Conservation (phyloP, 2,329 filamentous ascomycete genomes). For the Esteya vermicola region DNA sequence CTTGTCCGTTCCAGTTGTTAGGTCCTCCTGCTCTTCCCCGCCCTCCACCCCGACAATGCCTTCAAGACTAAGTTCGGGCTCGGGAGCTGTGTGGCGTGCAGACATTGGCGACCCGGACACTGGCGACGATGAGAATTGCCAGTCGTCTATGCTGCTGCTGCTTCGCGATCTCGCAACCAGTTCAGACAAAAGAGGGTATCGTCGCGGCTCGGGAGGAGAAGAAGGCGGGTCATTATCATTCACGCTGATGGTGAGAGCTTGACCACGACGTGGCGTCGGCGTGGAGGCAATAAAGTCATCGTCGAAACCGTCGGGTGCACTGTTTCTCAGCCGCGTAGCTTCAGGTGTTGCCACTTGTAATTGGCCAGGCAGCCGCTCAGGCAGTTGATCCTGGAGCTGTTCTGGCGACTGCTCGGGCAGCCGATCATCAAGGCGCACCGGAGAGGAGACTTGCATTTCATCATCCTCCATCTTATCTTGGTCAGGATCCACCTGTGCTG, state of each 20-base stretch:
- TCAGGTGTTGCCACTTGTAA: slow-evolving; percentile 31
- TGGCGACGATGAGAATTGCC: slow-evolving; percentile 43
- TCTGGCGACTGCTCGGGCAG: too few species aligned
- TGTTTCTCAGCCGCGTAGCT: slow-evolving; percentile 9
- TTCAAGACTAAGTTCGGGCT: slow-evolving; percentile 10
- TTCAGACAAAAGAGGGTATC: slow-evolving; percentile 36
- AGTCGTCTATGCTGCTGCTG: slow-evolving; percentile 23
- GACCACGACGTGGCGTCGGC: slow-evolving; percentile 44
- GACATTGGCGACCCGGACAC: slow-evolving; percentile 33
- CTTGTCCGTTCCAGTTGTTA: too few species aligned
- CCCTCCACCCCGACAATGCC: slow-evolving; percentile 10
- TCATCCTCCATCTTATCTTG: too few species aligned
- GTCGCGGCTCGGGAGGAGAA: slow-evolving; percentile 41
- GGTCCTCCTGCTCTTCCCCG: slow-evolving; percentile 1
- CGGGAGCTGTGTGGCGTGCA: slow-evolving; percentile 15
- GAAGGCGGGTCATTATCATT: slow-evolving; percentile 38
- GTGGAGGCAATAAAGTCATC: slow-evolving; percentile 44
- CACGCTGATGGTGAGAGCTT: slow-evolving; percentile 31
- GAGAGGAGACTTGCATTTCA: too few species aligned
- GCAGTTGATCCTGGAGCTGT: too few species aligned
- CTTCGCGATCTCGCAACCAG: slow-evolving; percentile 33
- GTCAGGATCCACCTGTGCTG: too few species aligned
- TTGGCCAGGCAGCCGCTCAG: slow-evolving; percentile 8
- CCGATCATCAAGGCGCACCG: too few species aligned
- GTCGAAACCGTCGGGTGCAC: slow-evolving; percentile 15